Evolutionary conservation across 2,329 filamentous ascomycete genomes (phyloP).

Genomic region (Aureobasidium sp.): DNA sequence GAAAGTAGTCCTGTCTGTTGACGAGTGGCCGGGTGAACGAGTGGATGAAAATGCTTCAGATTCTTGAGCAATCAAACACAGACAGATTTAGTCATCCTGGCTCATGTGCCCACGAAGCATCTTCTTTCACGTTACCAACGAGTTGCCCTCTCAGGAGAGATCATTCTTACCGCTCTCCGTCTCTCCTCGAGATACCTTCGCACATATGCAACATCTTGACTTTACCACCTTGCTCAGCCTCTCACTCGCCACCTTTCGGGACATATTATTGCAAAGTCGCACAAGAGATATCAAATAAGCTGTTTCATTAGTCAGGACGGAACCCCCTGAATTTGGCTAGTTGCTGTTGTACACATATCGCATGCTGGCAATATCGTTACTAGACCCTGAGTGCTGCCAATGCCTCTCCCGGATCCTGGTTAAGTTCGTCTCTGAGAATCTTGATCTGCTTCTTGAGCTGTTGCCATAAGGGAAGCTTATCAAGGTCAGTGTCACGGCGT

Average conservation of each 20-base stretch:
- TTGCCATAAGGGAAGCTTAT: conserved; percentile 51
- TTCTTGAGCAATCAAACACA: background rate
- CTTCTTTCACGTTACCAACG: background rate
- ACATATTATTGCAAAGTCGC: background rate
- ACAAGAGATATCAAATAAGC: background rate
- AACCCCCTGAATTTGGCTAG: background rate
- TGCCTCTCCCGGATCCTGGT: background rate
- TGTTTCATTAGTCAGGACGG: background rate
- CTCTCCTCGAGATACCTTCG: background rate
- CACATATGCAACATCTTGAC: background rate
- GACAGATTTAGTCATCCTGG: background rate
- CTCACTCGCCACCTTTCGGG: background rate
- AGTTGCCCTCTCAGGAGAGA: background rate
- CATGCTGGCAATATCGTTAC: background rate
- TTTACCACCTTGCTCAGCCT: background rate
- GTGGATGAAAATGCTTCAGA: background rate
- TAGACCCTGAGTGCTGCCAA: background rate
- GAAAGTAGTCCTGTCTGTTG: background rate
- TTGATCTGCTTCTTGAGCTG: conserved; percentile 59
- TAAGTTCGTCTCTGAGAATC: conserved; percentile 55
- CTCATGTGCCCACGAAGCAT: background rate
- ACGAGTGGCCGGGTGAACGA: background rate
- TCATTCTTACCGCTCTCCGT: background rate
- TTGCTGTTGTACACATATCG: background rate
- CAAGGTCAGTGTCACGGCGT: conserved; percentile 36